Conservation (phyloP, 2,329 filamentous ascomycete species). For the Ceratocystis albifundus region DNA sequence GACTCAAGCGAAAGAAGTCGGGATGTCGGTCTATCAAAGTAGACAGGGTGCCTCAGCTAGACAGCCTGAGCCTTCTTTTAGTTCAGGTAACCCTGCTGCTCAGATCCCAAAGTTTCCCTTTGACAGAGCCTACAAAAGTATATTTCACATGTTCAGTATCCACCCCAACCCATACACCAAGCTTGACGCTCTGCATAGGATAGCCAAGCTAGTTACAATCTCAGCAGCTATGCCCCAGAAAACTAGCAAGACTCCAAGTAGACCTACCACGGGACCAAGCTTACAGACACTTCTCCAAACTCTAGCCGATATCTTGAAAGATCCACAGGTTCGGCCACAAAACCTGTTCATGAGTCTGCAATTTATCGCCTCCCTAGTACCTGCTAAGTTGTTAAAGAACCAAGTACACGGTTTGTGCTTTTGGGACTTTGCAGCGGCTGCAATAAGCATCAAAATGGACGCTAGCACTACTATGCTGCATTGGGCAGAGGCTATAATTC, state of each 20-base stretch:
- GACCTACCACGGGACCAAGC: slow-evolving; percentile 32
- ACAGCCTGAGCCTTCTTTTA: background rate
- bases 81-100: background rate
- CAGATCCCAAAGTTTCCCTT: slow-evolving; percentile 58
- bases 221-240: slow-evolving; percentile 57
- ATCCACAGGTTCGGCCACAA: slow-evolving; percentile 59
- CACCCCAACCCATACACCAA: slow-evolving; percentile 83
- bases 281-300: slow-evolving; percentile 56
- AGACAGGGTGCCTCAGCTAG: background rate
- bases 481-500: slow-evolving; percentile 44
- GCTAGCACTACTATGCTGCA: slow-evolving; percentile 69
- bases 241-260: slow-evolving; percentile 47
- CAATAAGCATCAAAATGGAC: slow-evolving; percentile 77
- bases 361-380: slow-evolving; percentile 57
- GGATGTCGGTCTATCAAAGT: background rate
- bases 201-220: slow-evolving; percentile 70
- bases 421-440: slow-evolving; percentile 78
- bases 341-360: slow-evolving; percentile 74
- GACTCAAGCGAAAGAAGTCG: slow-evolving; percentile 36
- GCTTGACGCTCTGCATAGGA: slow-evolving; percentile 67
- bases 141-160: slow-evolving; percentile 77
- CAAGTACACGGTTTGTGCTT: slow-evolving; percentile 66
- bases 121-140: slow-evolving; percentile 61
- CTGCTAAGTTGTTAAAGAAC: slow-evolving; percentile 48
- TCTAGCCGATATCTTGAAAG: slow-evolving; percentile 55